Evolutionary conservation across 768 basidiomycete species (phyloP).

Genomic region (Xerocomus brunneocitrinus): DNA sequence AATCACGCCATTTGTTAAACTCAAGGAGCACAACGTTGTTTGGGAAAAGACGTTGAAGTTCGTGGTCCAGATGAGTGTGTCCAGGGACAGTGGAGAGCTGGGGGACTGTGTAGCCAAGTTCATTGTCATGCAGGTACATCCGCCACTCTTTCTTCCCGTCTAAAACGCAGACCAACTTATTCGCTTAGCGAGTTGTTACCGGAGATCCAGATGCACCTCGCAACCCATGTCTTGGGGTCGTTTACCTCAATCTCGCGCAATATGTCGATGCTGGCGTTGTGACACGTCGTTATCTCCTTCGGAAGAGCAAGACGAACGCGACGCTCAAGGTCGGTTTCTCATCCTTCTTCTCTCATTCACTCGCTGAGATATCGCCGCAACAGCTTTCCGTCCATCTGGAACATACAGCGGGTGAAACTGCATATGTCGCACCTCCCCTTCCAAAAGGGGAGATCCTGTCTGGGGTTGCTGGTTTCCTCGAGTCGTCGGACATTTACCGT

Average conservation of each 20-base stretch:
- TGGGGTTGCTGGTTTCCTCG: slow-evolving; percentile 59
- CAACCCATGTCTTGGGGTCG: slow-evolving; percentile 58
- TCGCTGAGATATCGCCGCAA: not conserved
- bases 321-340: slow-evolving; percentile 53
- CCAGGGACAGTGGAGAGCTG: slow-evolving; percentile 46
- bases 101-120: slow-evolving; percentile 60
- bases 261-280: slow-evolving; percentile 58
- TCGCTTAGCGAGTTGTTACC: slow-evolving; percentile 47
- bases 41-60: slow-evolving; percentile 60
- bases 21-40: slow-evolving; percentile 59
- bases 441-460: slow-evolving; percentile 70
- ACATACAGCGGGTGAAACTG: slow-evolving; percentile 48
- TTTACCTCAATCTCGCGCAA: slow-evolving; percentile 71
- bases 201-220: slow-evolving; percentile 53
- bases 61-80: slow-evolving; percentile 56
- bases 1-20: slow-evolving; percentile 52
- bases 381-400: slow-evolving; percentile 59
- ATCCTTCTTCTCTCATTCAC: not conserved
- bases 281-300: slow-evolving; percentile 60
- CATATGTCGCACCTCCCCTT: slow-evolving; percentile 62
- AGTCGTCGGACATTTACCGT: slow-evolving; percentile 47
- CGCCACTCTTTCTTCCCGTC: not conserved
- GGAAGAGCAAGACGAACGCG: slow-evolving; percentile 76
- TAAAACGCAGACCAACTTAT: not conserved
- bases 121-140: slow-evolving; percentile 50